Base-by-base conservation (phyloP, 2,329 filamentous ascomycete species). In the Clarireedia paspali region DNA sequence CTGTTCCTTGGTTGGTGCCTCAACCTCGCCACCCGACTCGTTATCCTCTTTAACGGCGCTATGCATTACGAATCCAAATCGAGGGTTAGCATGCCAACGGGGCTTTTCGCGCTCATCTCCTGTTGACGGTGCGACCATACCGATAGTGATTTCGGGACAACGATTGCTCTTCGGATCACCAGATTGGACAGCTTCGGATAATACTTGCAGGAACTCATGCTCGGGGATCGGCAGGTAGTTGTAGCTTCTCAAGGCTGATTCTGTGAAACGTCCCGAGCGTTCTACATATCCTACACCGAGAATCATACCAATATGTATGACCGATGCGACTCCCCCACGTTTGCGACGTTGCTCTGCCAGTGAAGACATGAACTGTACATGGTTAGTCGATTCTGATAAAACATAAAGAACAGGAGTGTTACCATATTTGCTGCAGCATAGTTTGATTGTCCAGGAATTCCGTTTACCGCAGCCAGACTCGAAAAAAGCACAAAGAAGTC, bases 281-380 rank as follows among this genome's bases (percentile, higher is more conserved):
- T 40, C 38, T 4, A 76, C 62, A 51, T 68, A 71, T 1, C 76
- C 75, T 4, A 72, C 64, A 5, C 70, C 74, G 3, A 68, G 66
- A 7, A 84, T 73, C 1, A 74, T 73, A 0, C 79, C 79, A 14
- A 84, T 68, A 61, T 83, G 75, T 1, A 85, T 70, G 0, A 74
- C 74, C 0, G 75, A 71, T 24, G 74, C 76, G 2, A 74, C 69
- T 2, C 77, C 65, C 1, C 75, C 75, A 24, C 66, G 66, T 1
- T 64, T 64, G 0, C 69, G 67, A 2, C 77, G 71, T 58, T 75
- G 68, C 23, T 70, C 68, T 3, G 67, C 70, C 26, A 77, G 70
- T 4, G 69, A 63, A 38, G 75, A 71, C 14, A 77, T 68, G 67
- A 74, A 79, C 34, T 51, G 34, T 10, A 34, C 14, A 34, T 14